Percentiles rank a stretch among this genome's conserved stretches.
These are phyloP conservation scores for Boletus tomentosulus DNA, from an alignment of 768 basidiomycete species.

Conservation along the genomic window DNA sequence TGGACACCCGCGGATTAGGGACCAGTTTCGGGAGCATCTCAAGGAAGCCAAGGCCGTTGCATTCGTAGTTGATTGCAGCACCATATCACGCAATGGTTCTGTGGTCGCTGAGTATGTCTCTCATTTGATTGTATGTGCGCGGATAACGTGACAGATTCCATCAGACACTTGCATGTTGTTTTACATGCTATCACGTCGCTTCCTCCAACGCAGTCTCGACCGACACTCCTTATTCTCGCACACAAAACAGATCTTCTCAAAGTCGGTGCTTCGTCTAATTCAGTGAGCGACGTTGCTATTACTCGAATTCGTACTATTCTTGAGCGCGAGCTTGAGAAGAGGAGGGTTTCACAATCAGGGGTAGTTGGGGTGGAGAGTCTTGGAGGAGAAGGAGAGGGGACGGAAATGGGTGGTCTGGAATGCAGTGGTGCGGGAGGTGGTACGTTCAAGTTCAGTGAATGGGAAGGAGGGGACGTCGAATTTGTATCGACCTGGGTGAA, in stretches of 20 bases:
- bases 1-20: constrained; percentile 78
- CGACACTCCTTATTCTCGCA: constrained; percentile 62
- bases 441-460: constrained; percentile 68
- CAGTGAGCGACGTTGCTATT: constrained; percentile 49
- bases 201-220: constrained; percentile 62
- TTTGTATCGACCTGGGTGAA: constrained; percentile 59
- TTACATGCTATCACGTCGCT: constrained; percentile 67
- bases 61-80: constrained; percentile 79
- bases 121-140: neutral
- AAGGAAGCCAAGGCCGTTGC: constrained; percentile 58
- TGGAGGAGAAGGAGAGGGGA: constrained; percentile 60
- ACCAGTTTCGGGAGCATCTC: constrained; percentile 67
- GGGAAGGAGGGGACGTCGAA: constrained; percentile 79
- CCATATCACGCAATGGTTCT: constrained; percentile 69
- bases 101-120: constrained; percentile 73
- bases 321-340: constrained; percentile 81
- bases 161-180: constrained; percentile 69
- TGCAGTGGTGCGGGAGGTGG: constrained; percentile 51
- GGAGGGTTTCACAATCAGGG: constrained; percentile 56
- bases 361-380: constrained; percentile 71
- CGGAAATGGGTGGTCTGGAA: constrained; percentile 73
- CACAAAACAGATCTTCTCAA: constrained; percentile 77
- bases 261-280: constrained; percentile 31
- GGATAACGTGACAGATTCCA: neutral
- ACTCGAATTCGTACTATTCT: constrained; percentile 72